Base-by-base conservation (phyloP, 2,329 filamentous ascomycete genomes). In the Ascochyta koolunga region DNA sequence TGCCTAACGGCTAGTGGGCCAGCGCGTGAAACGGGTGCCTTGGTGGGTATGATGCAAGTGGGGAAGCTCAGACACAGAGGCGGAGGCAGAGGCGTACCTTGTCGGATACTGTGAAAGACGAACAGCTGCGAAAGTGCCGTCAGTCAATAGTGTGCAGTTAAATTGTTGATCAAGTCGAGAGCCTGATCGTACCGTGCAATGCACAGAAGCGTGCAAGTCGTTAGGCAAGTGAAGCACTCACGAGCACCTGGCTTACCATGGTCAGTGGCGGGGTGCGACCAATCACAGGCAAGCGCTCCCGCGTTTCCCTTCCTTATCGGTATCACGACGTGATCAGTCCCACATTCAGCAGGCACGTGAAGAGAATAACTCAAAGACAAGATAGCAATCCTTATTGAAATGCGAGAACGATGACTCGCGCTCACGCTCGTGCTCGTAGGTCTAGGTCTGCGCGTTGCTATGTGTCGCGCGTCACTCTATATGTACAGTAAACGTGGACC, bases 1-100 rank as follows among this genome's bases (percentile, higher is more conserved):
- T 66, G 65, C 65, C 65, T 66, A 61, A 64, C 58, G 43, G 35
- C 56, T 61, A 56, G 54, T 56, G 62, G 56, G 56, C 54, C 48
- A 55, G 59, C 59, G 51, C 59, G 62, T 62, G 50, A 58, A 59
- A 56, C 53, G 53, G 56, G 47, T 50, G 56, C 56, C 56, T 59
- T 56, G 50, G 50, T 56, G 50, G 55, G 24, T 50, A 59, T 54
- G 51, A 43, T 51, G 55, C 44, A 60, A 53, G 55, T 37, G 55
- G 56, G 56, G 60, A 57, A 56, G 32, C 42, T 48, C 41, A 53
- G 21, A 42, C 37, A 37, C n/a, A 35, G 18, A 11, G 31, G 43
- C 53, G 35, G 21, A 42, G 32, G 33, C n/a, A 35, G 18, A 11
- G 31, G 43, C 53, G 35, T 54, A 50, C 53, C 45, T 50, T 54